A percentile compares a stretch with the other conserved stretches of the same genome.
Conservation (phyloP, 2,329 filamentous ascomycete genomes). For the Chaetomium sp. region DNA sequence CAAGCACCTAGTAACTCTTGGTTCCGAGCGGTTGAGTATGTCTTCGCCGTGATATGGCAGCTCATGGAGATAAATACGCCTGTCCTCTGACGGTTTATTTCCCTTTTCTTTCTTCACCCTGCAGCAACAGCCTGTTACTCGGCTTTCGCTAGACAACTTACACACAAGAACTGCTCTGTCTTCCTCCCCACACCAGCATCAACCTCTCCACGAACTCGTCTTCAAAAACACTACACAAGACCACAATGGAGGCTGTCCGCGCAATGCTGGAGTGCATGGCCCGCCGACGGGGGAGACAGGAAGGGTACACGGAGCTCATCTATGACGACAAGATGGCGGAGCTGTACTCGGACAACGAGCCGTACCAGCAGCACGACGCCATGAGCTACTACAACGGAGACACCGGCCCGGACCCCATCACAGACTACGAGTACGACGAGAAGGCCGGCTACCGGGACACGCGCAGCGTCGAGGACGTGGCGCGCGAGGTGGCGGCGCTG, state of each 20-base stretch:
- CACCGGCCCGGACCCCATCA: not conserved
- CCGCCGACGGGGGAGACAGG: constrained; percentile 6
- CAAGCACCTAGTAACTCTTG: not conserved
- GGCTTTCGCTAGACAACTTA: constrained; percentile 22
- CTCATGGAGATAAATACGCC: not conserved
- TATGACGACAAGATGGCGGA: constrained; percentile 27
- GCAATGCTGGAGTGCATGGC: constrained; percentile 27
- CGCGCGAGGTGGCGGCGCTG: constrained; percentile 21
- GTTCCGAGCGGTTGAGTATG: not conserved
- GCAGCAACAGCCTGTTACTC: constrained; percentile 22
- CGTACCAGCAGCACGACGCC: constrained; percentile 16
- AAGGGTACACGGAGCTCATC: constrained; percentile 25
- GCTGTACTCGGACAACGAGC: constrained; percentile 21
- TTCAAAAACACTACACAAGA: not conserved
- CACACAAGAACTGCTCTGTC: not conserved
- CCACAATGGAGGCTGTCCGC: constrained; percentile 22
- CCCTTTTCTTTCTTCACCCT: not conserved
- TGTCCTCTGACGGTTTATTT: not conserved
- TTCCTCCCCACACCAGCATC: constrained; percentile 5
- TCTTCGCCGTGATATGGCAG: not conserved
- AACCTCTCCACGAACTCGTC: not conserved
- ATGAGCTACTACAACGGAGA: constrained; percentile 18
- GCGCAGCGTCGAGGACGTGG: constrained; percentile 23
- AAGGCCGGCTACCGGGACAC: constrained; percentile 2
- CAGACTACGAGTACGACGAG: not conserved